Evolutionary conservation across 2,329 filamentous ascomycete genomes (phyloP).

Genomic region (Pyrenochaeta sp.): DNA sequence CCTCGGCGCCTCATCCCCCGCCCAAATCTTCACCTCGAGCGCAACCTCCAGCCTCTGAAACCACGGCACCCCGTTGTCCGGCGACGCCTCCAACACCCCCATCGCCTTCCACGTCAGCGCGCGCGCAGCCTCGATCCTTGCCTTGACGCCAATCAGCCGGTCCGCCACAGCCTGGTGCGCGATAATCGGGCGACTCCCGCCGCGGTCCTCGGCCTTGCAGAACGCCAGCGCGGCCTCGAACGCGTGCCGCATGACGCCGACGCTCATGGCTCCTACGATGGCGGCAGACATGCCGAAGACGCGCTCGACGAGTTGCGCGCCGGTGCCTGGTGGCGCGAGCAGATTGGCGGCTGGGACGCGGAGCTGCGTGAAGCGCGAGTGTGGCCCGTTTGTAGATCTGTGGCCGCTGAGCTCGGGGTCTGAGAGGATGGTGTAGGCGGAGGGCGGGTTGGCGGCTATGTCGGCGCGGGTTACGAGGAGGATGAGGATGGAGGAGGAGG

Average conservation of each 20-base stretch:
- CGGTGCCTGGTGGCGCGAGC: slow-evolving; percentile 55
- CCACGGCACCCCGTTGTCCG: slow-evolving; percentile 48
- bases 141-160: slow-evolving; percentile 61
- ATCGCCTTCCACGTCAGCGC: slow-evolving; percentile 62
- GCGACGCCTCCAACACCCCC: slow-evolving; percentile 52
- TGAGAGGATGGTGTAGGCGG: slow-evolving; percentile 56
- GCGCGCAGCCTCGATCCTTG: slow-evolving; percentile 59
- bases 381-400: slow-evolving; percentile 58
- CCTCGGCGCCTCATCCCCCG: slow-evolving; percentile 59
- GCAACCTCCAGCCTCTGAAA: slow-evolving; percentile 55
- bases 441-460: slow-evolving; percentile 54
- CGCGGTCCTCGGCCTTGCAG: slow-evolving; percentile 56
- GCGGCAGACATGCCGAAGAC: slow-evolving; percentile 57
- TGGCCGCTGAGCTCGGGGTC: slow-evolving; percentile 58
- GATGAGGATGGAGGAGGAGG: slow-evolving; percentile 54
- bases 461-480: slow-evolving; percentile 59
- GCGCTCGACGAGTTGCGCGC: slow-evolving; percentile 52
- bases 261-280: slow-evolving; percentile 63
- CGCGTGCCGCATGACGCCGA: slow-evolving; percentile 61
- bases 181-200: slow-evolving; percentile 56
- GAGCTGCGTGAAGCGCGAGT: slow-evolving; percentile 57
- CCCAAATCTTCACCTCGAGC: slow-evolving; percentile 61
- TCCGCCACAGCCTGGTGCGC: slow-evolving; percentile 61
- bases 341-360: slow-evolving; percentile 58
- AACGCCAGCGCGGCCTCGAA: slow-evolving; percentile 62